A percentile compares a stretch with the other conserved stretches of the same genome.
phyloP scores from a whole-genome alignment of 2,329 filamentous ascomycete genomes.

The Coleophoma cylindrospora region DNA sequence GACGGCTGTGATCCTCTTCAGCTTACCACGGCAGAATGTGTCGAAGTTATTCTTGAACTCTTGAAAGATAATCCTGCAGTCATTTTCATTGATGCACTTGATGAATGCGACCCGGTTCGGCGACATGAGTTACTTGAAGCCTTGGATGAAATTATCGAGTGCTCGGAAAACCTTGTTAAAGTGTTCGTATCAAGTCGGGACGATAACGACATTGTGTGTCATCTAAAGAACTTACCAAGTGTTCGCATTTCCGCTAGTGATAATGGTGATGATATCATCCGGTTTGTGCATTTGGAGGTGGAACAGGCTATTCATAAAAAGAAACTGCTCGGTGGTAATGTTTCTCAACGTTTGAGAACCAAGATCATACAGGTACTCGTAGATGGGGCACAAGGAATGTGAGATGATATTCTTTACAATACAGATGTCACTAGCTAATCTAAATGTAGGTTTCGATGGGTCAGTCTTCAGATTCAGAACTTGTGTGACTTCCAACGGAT shows the following conservation, averaged over 20 bases:
- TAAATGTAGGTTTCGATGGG: conserved; percentile 5
- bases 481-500: conserved; percentile 6
- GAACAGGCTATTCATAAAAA: background rate
- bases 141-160: conserved; percentile 3
- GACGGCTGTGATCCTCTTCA: background rate
- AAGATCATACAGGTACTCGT: background rate
- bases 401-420: background rate
- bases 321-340: background rate
- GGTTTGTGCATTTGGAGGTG: background rate
- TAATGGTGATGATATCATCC: conserved; percentile 3
- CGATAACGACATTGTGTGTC: conserved; percentile 5
- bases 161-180: conserved; percentile 6
- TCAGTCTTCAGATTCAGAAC: conserved; percentile 7
- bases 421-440: background rate
- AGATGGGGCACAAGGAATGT: conserved; percentile 1
- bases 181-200: conserved; percentile 8
- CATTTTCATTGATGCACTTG: conserved; percentile 10
- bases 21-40: conserved; percentile 1
- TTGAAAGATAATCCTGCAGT: conserved; percentile 1
- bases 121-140: conserved; percentile 4
- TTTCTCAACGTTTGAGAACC: background rate
- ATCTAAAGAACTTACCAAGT: conserved; percentile 5
- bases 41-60: conserved; percentile 2
- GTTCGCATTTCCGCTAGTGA: background rate
- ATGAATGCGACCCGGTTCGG: conserved; percentile 5